Evolutionary conservation across 768 basidiomycete species (phyloP), one percentile per base, ranked within the genome.

Genomic region (Neoboletus brunneissimus): DNA sequence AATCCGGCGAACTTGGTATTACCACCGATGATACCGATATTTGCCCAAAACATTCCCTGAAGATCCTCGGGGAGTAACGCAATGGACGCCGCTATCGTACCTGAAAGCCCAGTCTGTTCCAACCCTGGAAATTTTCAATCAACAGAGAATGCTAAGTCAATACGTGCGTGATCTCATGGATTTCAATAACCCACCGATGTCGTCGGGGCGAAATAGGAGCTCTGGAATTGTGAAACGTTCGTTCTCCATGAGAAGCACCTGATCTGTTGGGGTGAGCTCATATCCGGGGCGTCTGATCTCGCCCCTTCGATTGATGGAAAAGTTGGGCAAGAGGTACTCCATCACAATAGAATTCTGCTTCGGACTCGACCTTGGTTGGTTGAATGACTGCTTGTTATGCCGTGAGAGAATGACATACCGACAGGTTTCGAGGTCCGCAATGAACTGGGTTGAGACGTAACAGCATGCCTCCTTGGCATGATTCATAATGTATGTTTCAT

Each of bases 221-320:
- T 98, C 95, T n/a, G 95, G 94, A 2, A 96, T 88, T 4, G 85
- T 77, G 72, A 98, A 97, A 23, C 94, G 82, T 73, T 98, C 95
- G 69, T 92, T 96, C 58, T 85, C 87, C 88, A 97, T 91, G 68
- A 81, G 76, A 55, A 98, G 76, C 27, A 96, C 81, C 65, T 89
- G 84, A 69, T 84, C 84, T 32, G 76, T 77, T 53, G 84, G 80
- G 56, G 77, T 58, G 40, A 83, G 70, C 41, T 77, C 75, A 63
- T 86, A 84, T 62, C 81, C 79, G 50, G 77, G 72, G 40, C 72
- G 69, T 32, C 81, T 83, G 54, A 90, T 71, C 48, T 77, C 76
- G 27, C 88, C 88, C 54, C 71, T 78, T 59, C 80, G 80, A 64
- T 87, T 84, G 53, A 77, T 79, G 3, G 91, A 83, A 68, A 92